Conservation (phyloP, 108 stramenopile species). For the Bacterosira constricta region DNA sequence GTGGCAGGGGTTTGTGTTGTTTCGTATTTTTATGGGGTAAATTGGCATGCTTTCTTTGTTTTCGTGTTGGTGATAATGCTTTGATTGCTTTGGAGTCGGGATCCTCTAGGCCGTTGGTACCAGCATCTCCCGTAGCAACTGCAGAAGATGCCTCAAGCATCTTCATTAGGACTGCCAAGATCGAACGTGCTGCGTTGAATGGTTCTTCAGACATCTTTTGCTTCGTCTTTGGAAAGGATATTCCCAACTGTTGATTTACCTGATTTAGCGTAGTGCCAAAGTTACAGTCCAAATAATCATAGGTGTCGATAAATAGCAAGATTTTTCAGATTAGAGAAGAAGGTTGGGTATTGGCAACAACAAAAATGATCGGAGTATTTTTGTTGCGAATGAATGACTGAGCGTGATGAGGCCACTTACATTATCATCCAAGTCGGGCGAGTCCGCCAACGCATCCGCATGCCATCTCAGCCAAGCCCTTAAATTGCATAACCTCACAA, state of each 20-base stretch:
- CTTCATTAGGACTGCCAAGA: conserved; percentile 84
- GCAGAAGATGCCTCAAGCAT: conserved; percentile 72
- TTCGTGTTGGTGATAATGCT: conserved; percentile 2
- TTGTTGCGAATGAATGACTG: too few species aligned
- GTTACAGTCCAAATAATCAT: too few species aligned
- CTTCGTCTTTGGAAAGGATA: conserved; percentile 13
- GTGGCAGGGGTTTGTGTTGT: conserved; percentile 57
- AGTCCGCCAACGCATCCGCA: conserved; percentile 36
- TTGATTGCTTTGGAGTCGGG: not conserved
- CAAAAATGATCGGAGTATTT: too few species aligned
- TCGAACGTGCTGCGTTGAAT: conserved; percentile 73
- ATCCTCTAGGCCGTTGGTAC: not conserved
- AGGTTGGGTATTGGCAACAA: too few species aligned
- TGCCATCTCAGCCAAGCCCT: conserved; percentile 64
- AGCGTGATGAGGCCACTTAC: conserved; percentile 9
- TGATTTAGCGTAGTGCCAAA: not conserved
- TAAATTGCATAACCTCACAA: conserved; percentile 64
- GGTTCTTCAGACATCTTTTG: conserved; percentile 27
- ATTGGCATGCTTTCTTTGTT: conserved; percentile 4
- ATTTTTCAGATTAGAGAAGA: too few species aligned
- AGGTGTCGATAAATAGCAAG: too few species aligned
- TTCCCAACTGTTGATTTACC: conserved; percentile 13
- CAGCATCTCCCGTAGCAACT: conserved; percentile 24
- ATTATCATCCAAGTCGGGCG: not conserved
- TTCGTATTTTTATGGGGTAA: conserved; percentile 21